These are phyloP conservation scores for Cercospora canescens DNA, from an alignment of 2,329 filamentous ascomycete genomes.

Conservation along the genomic window DNA sequence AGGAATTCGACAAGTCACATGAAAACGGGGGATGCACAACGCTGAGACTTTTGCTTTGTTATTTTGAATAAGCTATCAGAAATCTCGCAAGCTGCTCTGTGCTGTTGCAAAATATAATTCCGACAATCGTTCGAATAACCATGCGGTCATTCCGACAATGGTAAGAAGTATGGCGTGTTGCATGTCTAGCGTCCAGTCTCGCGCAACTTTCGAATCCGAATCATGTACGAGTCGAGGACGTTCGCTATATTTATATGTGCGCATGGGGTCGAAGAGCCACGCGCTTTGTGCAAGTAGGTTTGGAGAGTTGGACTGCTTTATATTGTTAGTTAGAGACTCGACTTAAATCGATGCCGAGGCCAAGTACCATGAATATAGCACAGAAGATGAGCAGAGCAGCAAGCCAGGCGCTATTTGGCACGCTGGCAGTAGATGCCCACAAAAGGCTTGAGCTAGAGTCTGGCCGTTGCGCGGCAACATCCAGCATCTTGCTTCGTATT, in stretches of 20 bases:
- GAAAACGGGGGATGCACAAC: background rate
- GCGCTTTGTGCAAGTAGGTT: background rate
- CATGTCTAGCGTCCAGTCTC: background rate
- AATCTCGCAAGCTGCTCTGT: background rate
- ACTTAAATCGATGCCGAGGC: background rate
- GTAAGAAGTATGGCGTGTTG: background rate
- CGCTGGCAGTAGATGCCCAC: background rate
- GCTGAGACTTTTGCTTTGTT: background rate
- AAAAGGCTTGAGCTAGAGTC: background rate
- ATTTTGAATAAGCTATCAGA: background rate
- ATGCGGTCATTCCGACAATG: background rate
- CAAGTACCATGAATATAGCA: slow-evolving; percentile 2
- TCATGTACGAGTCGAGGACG: slow-evolving; percentile 1
- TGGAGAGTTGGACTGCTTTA: background rate
- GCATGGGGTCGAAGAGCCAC: background rate
- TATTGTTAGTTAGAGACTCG: background rate
- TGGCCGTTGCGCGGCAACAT: slow-evolving; percentile 1
- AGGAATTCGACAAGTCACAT: background rate
- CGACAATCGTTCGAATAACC: background rate
- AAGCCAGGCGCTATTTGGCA: background rate
- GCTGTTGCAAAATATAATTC: background rate
- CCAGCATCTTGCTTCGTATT: slow-evolving; percentile 6
- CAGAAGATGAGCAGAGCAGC: background rate
- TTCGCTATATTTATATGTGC: slow-evolving; percentile 1
- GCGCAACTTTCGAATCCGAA: background rate